Conservation (phyloP, 139 green algal species). For the Micractinium sp. region DNA sequence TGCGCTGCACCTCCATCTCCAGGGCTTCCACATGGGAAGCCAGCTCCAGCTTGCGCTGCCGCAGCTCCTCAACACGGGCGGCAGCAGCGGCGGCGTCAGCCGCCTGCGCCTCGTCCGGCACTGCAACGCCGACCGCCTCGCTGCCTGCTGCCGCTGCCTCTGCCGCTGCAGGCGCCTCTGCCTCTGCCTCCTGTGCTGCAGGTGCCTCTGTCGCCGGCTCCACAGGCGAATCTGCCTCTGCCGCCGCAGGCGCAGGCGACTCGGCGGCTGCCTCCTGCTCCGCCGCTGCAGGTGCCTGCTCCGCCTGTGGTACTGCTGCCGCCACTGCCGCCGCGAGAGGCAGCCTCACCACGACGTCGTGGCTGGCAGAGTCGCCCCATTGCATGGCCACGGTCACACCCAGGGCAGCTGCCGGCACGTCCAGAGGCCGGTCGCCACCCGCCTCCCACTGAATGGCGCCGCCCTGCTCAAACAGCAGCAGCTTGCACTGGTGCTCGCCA, state of each 20-base stretch:
- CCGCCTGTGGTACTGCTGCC: neutral
- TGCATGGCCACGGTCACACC: neutral
- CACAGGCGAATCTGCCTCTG: too few species aligned
- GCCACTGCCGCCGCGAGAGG: neutral
- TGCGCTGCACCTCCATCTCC: neutral
- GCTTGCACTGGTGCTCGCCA: conserved; percentile 56
- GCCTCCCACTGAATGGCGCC: conserved; percentile 62
- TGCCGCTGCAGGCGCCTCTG: neutral
- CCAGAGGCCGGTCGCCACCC: conserved; percentile 67
- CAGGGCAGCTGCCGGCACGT: conserved; percentile 36
- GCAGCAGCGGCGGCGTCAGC: neutral
- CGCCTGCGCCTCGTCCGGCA: neutral
- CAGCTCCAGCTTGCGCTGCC: neutral
- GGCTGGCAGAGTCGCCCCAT: neutral
- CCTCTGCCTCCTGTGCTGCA: neutral
- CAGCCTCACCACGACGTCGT: neutral
- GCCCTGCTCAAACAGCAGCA: neutral
- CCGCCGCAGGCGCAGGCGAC: too few species aligned
- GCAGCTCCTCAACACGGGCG: neutral
- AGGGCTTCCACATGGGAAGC: neutral
- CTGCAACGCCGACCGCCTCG: neutral
- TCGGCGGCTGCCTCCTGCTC: too few species aligned
- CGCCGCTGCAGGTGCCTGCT: too few species aligned
- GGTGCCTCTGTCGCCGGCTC: too few species aligned
- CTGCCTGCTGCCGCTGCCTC: neutral